A percentile compares a stretch with the other conserved stretches of the same genome.
Conservation (phyloP, 2,329 filamentous ascomycete genomes). For the Endocalyx cinctus region DNA sequence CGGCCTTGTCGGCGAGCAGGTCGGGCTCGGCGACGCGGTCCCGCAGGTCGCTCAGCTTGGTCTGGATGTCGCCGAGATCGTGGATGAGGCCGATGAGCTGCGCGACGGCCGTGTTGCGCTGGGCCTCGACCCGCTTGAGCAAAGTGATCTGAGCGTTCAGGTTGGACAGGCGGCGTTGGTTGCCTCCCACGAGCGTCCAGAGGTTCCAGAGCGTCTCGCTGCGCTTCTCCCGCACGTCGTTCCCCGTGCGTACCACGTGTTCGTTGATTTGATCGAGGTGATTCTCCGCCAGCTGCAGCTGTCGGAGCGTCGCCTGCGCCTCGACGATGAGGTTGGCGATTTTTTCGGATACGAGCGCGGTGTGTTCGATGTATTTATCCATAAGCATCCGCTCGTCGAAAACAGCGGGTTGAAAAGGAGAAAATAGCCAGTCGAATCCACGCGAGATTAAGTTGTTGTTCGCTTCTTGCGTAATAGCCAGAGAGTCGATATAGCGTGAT, state of each 20-base stretch:
- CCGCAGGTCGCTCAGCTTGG: conserved; percentile 65
- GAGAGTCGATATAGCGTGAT: conserved; percentile 59
- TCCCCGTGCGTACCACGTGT: conserved; percentile 60
- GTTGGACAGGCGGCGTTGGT: conserved; percentile 54
- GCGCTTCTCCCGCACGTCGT: conserved; percentile 52
- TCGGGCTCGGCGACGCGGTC: conserved; percentile 66
- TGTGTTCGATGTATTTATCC: conserved; percentile 72
- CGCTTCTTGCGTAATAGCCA: conserved; percentile 37
- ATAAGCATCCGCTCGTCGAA: conserved; percentile 60
- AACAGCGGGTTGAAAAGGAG: conserved; percentile 59
- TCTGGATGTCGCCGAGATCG: conserved; percentile 69
- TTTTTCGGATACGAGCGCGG: conserved; percentile 63
- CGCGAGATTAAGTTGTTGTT: conserved; percentile 29
- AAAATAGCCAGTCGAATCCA: conserved; percentile 43
- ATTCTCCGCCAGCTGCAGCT: conserved; percentile 64
- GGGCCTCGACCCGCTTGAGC: conserved; percentile 59
- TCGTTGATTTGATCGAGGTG: conserved; percentile 66
- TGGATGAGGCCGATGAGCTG: conserved; percentile 68
- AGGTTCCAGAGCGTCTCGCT: conserved; percentile 65
- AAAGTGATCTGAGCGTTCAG: conserved; percentile 61
- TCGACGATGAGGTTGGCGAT: conserved; percentile 64
- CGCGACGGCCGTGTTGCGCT: conserved; percentile 60
- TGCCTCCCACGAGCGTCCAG: conserved; percentile 72
- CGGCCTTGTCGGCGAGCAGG: conserved; percentile 45
- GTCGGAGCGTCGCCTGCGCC: conserved; percentile 61